Evolutionary conservation across 1,284 basidiomycete genomes (phyloP), one percentile per base, ranked within the genome.

Genomic region (Cryptococcus sp.): DNA sequence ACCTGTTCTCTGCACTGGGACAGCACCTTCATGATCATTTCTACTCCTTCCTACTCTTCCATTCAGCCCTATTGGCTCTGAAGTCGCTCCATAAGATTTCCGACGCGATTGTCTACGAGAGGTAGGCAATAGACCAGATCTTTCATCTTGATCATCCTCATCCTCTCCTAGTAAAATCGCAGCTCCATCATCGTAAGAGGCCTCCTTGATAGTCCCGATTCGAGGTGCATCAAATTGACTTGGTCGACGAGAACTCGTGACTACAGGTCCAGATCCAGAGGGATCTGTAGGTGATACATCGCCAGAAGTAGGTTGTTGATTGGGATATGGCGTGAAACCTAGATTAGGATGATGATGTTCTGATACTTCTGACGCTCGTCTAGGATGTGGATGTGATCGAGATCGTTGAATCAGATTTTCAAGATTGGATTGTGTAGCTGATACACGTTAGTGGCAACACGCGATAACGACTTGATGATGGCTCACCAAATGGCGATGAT

Each of bases 361-460:
- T 37, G 50, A n/a, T 46, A 56, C 44, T 11, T 56, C 53, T 5
- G 65, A 64, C 4, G 43, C 33, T 46, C 70, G 55, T 30, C 63
- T 52, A 6, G 65, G 53, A 44, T 66, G 59, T 6, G 69, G 65
- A 55, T 68, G 62, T 31, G 59, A 59, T 10, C 66, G 61, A 38
- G 70, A 69, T 37, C 66, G 69, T 37, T 65, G 64, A 55, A 76
- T 76, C 34, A 77, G 63, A 34, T 57, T 65, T 55, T 76, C 76
- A 43, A 77, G 68, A 49, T 73, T 74, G 47, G 61, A 65, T 47
- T 74, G 71, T 31, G 73, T 64, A 13, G 72, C 76, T 77, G 56
- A 8, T n/a, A n/a, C 13, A 58, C 30, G 32, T 50, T 35, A 46
- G 45, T 37, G 15, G 35, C 8, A 31, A 14, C 14, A 15, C 15